Base-by-base conservation (phyloP, 2,329 filamentous ascomycete genomes). In the Aspergillaceae sp. region DNA sequence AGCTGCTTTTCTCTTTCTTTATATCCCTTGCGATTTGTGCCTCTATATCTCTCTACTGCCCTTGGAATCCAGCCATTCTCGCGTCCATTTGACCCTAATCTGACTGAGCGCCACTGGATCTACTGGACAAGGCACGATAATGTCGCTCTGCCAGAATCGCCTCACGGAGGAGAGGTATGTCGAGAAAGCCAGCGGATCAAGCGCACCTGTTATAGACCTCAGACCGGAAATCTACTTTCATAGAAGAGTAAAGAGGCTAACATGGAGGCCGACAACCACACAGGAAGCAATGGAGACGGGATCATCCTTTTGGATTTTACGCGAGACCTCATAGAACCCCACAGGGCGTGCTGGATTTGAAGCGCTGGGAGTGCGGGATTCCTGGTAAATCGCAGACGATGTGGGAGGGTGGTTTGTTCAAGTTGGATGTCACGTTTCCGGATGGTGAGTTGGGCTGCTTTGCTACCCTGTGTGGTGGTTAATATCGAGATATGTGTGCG, bases 381-480 rank as follows among this genome's bases (percentile, higher is more conserved):
- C 92, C 92, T 3, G 92, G 94, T 61, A 96, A 95, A 66, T 84
- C 94, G 50, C 92, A 94, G 74, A 98, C 94, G 0, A 83, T 97
- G 26, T 98, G 92, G 92, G 90, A 94, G 62, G 90, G 90, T n/a
- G 92, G 92, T 1, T 73, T 96, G 7, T 97, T 97, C 74, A 98
- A 97, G 74, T 74, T 98, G 48, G 88, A 86, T 48, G 85, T 98
- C 59, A 82, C 79, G 7, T 98, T 98, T 59, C 92, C 94, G 0
- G 92, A 98, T 61, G 90, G 89, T 92, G 70, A 67, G 82, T 70
- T 33, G 29, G 27, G 45, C 33, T 19, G 19, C 19, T 19, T 19
- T 19, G 19, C 19, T 19, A 19, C 19, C 19, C 19, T 19, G 19
- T 19, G n/a, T 35, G 26, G 29, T 30, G 35, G 29, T 8, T 19